Evolutionary conservation across 768 basidiomycete genomes (phyloP).

Genomic region (Amylocystis lapponica): DNA sequence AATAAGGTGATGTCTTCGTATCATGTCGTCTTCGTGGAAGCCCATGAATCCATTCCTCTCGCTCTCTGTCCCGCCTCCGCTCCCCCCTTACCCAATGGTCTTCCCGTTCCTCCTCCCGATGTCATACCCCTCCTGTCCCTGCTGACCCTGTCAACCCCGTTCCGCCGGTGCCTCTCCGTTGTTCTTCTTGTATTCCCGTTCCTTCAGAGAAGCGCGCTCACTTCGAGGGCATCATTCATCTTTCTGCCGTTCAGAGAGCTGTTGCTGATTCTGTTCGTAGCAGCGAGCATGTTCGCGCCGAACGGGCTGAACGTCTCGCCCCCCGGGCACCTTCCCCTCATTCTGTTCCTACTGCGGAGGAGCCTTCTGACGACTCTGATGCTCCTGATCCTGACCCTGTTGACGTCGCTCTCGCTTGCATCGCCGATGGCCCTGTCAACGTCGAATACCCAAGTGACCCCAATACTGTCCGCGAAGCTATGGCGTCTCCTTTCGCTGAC

Average conservation of each 20-base stretch:
- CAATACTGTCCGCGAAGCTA: slow-evolving; percentile 13
- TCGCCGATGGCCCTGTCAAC: slow-evolving; percentile 12
- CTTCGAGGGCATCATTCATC: slow-evolving; percentile 1
- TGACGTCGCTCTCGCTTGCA: slow-evolving; percentile 4
- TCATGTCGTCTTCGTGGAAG: slow-evolving; percentile 19
- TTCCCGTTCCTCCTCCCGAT: too few species aligned
- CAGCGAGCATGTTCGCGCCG: background rate
- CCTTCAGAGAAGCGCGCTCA: slow-evolving; percentile 11
- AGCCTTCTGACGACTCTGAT: slow-evolving; percentile 4
- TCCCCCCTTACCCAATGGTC: background rate
- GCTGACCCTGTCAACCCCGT: background rate
- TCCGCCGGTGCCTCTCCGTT: background rate
- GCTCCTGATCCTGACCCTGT: background rate
- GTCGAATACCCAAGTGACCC: slow-evolving; percentile 18
- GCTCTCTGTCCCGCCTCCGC: background rate
- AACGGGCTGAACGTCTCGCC: background rate
- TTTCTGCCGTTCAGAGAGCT: background rate
- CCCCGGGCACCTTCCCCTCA: background rate
- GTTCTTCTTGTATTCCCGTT: background rate
- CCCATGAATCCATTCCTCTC: slow-evolving; percentile 6
- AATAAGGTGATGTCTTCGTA: slow-evolving; percentile 9
- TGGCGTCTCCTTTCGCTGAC: slow-evolving; percentile 8
- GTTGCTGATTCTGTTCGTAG: background rate
- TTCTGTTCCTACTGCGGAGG: slow-evolving; percentile 1
- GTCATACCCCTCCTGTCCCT: background rate